Base-by-base conservation (phyloP, 176 grass and related monocot genomes). In the Bromus sterilis region DNA sequence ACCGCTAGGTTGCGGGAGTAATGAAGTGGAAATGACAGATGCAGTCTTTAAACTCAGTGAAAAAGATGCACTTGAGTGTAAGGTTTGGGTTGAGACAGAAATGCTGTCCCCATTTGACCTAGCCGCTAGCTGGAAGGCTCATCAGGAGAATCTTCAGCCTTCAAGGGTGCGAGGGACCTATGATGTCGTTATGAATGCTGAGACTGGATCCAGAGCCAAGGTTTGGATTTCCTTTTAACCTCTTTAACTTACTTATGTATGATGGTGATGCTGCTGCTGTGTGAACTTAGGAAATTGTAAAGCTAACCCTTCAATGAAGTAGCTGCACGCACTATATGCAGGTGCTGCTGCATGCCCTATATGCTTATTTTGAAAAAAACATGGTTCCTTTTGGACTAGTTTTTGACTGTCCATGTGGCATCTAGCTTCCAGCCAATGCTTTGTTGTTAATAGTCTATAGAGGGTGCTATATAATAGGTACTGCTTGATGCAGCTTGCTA, bases 91-190 rank as follows among this genome's bases (percentile, higher is more conserved):
- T 23, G 90, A 89, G 83, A 88, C 74, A 62, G 89, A 93, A 83
- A 89, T 85, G 25, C 48, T 98, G 78, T 98, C 96, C 33, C 89
- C 93, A 18, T 93, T 98, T 74, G 93, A 98, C 78, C 29, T 98
- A 33, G 96, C 96, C 10, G 89, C 96, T 41, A 98, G 96, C 74
- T 98, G 96, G 96, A 93, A 85, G 76, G 82, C 89, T 46, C 91
- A 88, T 80, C 93, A 93, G 44, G 96, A 93, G 71, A 88, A 91
- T 86, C 39, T 88, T 82, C 90, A 91, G 74, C 88, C 87, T 41
- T 92, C 90, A 30, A 91, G 75, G 56, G 92, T 93, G 34, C 92
- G 80, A 71, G 93, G 91, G 71, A 77, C 89, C 63, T 83, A 90
- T 21, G 89, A 98, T 89, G 84, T 88, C 56, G 44, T 75, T 62